Base-by-base conservation (phyloP, 345 rosid genomes). In the Gossypium anomalum region DNA sequence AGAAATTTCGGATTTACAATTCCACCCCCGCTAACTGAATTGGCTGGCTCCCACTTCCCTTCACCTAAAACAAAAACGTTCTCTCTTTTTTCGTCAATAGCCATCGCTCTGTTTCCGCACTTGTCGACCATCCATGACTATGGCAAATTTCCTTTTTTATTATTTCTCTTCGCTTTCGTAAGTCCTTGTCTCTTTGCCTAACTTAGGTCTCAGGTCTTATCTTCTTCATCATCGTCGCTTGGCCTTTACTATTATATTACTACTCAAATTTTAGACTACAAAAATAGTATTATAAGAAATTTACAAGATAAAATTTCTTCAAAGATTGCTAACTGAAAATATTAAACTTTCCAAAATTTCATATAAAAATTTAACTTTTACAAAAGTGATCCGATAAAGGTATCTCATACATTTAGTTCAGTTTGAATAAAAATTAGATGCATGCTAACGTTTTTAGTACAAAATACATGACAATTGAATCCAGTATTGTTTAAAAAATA, bases 131-230 rank as follows among this genome's bases (percentile, higher is more conserved):
- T 11, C 17, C 20, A 56, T 56, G 60, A 9, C 27, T 2, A 6
- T 34, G 38, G 19, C 60, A 2, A 56, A 5, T 5, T 19, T 9
- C 22, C 9, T 13, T 20, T 12, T 2, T 13, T 44, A 1, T 43
- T 38, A 2, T 11, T 44, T 10, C 23, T 17, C 67, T 34, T 23
- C 47, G 2, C 45, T 62, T 34, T 38, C 45, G 34, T 29, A 2
- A 13, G 3, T 10, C 4, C 58, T 53, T 2, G n/a, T 7, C 20
- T 55, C 22, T 8, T 56, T 56, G 60, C 60, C 67, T 16, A 49
- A 48, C 43, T 69, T 49, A 69, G 72, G 72, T 25, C 22, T 49
- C 15, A 2, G 15, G 44, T 69, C 72, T 25, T 69, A 8, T 69
- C 59, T 27, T 49, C 41, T 2, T 67, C 71, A 7, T 63, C 48